These are phyloP conservation scores for Cydonia oblonga DNA, from an alignment of 331 rosid genomes.

Conservation along the genomic window DNA sequence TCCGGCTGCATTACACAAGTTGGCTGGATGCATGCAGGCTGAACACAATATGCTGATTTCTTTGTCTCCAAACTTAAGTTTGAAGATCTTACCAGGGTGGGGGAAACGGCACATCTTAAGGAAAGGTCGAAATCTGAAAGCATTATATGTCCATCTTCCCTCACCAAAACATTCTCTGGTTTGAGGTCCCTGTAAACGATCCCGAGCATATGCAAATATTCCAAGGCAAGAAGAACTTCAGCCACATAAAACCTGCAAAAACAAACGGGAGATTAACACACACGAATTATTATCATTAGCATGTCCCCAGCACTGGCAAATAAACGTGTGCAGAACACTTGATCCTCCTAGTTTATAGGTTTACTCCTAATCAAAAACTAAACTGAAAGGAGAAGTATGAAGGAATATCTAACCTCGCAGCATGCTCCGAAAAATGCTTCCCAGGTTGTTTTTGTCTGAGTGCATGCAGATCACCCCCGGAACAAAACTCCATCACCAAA, in stretches of 20 bases:
- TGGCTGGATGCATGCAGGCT: slow-evolving; percentile 76
- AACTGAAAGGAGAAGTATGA: neutral
- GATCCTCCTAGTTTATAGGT: neutral
- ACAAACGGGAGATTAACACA: slow-evolving; percentile 7
- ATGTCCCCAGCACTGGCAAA: neutral
- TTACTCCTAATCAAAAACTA: neutral
- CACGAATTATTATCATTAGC: neutral
- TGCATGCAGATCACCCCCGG: slow-evolving; percentile 90
- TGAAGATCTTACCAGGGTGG: slow-evolving; percentile 63
- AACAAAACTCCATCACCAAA: slow-evolving; percentile 95
- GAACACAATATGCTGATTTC: slow-evolving; percentile 61
- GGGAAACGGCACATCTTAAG: slow-evolving; percentile 80
- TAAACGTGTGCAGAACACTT: neutral
- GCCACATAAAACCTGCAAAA: slow-evolving; percentile 84
- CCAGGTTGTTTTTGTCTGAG: slow-evolving; percentile 87
- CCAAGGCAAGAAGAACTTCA: slow-evolving; percentile 94
- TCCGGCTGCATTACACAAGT: slow-evolving; percentile 70
- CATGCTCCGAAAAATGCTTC: slow-evolving; percentile 72
- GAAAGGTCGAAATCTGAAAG: slow-evolving; percentile 93
- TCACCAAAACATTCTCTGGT: slow-evolving; percentile 87
- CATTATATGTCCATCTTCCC: slow-evolving; percentile 98
- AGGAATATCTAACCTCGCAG: slow-evolving; percentile 67
- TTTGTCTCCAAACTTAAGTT: slow-evolving; percentile 39
- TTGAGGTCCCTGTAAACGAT: slow-evolving; percentile 88
- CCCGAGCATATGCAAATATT: slow-evolving; percentile 97